Percentiles rank a stretch among this genome's conserved stretches.
Conservation (phyloP, 306 rosid genomes). For the Fragaria vesca region DNA sequence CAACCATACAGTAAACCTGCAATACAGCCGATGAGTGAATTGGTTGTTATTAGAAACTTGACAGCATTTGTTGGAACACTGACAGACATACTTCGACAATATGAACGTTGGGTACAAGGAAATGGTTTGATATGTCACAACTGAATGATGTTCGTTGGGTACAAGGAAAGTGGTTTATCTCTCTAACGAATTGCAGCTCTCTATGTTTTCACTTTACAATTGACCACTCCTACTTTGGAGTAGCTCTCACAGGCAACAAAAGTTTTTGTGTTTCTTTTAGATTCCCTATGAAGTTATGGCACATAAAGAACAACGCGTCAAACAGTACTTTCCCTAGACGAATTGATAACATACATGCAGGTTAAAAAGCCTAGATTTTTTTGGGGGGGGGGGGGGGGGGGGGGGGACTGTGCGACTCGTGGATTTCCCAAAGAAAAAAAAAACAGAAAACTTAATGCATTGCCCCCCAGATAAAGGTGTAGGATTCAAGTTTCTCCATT, state of each 20-base stretch:
- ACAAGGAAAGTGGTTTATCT: background rate
- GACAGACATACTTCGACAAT: background rate
- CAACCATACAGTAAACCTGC: constrained; percentile 96
- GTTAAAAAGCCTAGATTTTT: background rate
- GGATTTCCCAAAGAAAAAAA: background rate
- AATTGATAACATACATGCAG: background rate
- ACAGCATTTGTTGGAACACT: background rate
- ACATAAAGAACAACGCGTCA: background rate
- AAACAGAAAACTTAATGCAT: background rate
- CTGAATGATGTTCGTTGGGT: background rate
- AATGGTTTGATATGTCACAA: background rate
- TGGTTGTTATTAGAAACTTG: background rate
- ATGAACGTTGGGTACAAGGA: background rate
- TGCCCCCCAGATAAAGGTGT: background rate
- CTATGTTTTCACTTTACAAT: background rate
- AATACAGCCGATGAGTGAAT: constrained; percentile 27
- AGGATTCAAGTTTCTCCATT: background rate
- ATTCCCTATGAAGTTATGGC: background rate
- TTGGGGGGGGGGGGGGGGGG: too few species aligned
- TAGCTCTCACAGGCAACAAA: background rate
- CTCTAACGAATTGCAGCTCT: background rate
- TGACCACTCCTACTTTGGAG: background rate
- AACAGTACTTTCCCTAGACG: background rate
- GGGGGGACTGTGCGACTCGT: too few species aligned
- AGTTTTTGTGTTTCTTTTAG: background rate